Evolutionary conservation across 495 filamentous ascomycete species (phyloP).

Genomic region (Neurospora sp.): DNA sequence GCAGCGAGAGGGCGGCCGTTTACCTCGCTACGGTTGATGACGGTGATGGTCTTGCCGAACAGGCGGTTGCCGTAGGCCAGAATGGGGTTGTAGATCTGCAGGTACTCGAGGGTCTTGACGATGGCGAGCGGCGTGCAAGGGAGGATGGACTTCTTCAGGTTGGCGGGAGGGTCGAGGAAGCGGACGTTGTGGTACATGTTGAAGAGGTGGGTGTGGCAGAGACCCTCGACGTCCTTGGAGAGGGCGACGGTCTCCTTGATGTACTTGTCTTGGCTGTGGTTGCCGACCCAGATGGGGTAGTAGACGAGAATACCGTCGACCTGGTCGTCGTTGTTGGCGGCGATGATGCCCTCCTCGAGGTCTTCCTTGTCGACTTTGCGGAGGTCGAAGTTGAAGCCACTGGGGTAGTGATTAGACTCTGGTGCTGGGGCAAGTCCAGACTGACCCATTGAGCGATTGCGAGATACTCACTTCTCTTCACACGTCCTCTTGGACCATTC

Average conservation of each 20-base stretch:
- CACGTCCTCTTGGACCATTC: conserved; percentile 97
- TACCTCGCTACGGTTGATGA: conserved; percentile 92
- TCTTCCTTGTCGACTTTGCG: conserved; percentile 72
- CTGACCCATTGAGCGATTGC: background rate
- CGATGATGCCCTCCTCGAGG: conserved; percentile 75
- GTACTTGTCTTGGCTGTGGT: conserved; percentile 77
- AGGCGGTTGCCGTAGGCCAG: conserved; percentile 87
- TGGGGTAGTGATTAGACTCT: conserved; percentile 24
- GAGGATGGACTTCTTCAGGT: conserved; percentile 78
- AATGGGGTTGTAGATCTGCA: conserved; percentile 94
- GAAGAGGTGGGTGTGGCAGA: conserved; percentile 88
- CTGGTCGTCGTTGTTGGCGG: conserved; percentile 64
- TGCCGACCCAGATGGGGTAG: conserved; percentile 79
- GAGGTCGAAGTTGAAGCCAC: conserved; percentile 82
- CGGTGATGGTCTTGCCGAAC: conserved; percentile 82
- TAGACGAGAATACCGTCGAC: conserved; percentile 97
- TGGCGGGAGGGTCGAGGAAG: conserved; percentile 68
- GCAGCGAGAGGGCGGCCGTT: conserved; percentile 92
- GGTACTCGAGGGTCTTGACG: conserved; percentile 91
- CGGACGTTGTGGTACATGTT: conserved; percentile 99
- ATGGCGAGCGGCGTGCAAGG: conserved; percentile 93
- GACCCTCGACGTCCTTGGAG: conserved; percentile 88
- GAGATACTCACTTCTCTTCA: conserved; percentile 67
- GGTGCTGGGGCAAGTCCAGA: background rate
- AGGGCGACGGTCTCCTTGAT: conserved; percentile 90